These are phyloP conservation scores for Orobanche coerulescens DNA, from an alignment of 257 asterid genomes.

Conservation along the genomic window DNA sequence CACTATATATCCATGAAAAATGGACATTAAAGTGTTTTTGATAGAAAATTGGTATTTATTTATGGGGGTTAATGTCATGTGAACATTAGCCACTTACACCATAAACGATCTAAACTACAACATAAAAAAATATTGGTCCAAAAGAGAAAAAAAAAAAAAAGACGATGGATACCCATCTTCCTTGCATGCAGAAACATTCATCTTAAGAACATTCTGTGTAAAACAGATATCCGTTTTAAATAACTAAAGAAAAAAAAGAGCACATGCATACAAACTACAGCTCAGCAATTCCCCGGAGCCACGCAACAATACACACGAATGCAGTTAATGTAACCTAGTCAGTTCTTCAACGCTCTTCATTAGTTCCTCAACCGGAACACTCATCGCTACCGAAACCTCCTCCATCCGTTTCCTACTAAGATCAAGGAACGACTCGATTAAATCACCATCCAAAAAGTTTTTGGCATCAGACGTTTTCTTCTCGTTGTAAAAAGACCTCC, in stretches of 20 bases:
- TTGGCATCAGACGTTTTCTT: conserved; percentile 75
- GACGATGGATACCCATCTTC: too few species aligned
- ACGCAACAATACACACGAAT: neutral
- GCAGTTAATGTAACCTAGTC: conserved; percentile 71
- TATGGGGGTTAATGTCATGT: too few species aligned
- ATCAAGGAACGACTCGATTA: conserved; percentile 86
- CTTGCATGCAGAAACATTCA: neutral
- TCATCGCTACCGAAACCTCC: conserved; percentile 67
- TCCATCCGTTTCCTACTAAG: conserved; percentile 71
- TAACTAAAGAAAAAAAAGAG: too few species aligned
- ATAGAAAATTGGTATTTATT: too few species aligned
- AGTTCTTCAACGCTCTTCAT: conserved; percentile 97
- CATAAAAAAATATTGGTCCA: too few species aligned
- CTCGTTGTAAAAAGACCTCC: conserved; percentile 94
- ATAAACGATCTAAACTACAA: too few species aligned
- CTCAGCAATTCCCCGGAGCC: too few species aligned
- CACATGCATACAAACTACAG: neutral
- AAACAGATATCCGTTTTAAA: too few species aligned
- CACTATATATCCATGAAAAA: too few species aligned
- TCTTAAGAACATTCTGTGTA: neutral
- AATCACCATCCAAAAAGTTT: conserved; percentile 86
- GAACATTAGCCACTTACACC: too few species aligned
- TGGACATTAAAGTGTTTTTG: too few species aligned
- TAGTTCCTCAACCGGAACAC: conserved; percentile 70
- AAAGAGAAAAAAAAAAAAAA: too few species aligned